phyloP scores from a whole-genome alignment of 768 basidiomycete species.

The Tricholoma sp. region DNA sequence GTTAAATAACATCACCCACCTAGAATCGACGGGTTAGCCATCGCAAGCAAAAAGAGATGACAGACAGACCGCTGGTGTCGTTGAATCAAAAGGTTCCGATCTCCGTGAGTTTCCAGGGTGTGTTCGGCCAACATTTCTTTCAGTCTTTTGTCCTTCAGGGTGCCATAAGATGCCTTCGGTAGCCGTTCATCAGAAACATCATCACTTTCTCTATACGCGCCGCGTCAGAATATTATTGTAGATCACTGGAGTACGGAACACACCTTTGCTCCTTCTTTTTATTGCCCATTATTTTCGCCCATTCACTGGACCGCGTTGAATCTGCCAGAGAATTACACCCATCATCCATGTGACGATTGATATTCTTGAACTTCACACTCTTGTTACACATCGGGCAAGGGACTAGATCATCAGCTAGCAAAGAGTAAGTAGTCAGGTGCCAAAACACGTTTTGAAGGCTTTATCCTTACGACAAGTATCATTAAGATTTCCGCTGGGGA shows the following conservation, averaged over 20 bases:
- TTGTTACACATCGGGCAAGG: conserved; percentile 60
- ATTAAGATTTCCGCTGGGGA: conserved; percentile 8
- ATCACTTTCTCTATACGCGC: conserved; percentile 7
- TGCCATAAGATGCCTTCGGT: conserved; percentile 61
- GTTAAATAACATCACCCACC: conserved; percentile 69
- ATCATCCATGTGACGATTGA: conserved; percentile 67
- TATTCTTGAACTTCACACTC: conserved; percentile 36
- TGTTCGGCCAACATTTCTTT: conserved; percentile 51
- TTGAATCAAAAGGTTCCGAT: conserved; percentile 43
- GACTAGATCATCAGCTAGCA: conserved; percentile 38
- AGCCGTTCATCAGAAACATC: conserved; percentile 39
- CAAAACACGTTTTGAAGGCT: neutral
- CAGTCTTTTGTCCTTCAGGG: conserved; percentile 56
- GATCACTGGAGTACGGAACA: neutral
- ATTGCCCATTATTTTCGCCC: conserved; percentile 41
- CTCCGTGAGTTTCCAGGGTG: conserved; percentile 46
- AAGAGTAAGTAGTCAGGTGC: neutral
- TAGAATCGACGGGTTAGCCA: conserved; percentile 18
- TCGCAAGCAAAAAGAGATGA: neutral
- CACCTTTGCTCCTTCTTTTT: conserved; percentile 36
- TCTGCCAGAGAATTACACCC: conserved; percentile 38
- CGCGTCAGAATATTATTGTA: neutral
- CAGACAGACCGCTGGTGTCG: conserved; percentile 55
- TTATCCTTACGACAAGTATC: conserved; percentile 1
- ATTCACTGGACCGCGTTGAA: conserved; percentile 27